Evolutionary conservation across 2,329 filamentous ascomycete species (phyloP).

Genomic region (Stagonosporopsis cucurbitacearum): DNA sequence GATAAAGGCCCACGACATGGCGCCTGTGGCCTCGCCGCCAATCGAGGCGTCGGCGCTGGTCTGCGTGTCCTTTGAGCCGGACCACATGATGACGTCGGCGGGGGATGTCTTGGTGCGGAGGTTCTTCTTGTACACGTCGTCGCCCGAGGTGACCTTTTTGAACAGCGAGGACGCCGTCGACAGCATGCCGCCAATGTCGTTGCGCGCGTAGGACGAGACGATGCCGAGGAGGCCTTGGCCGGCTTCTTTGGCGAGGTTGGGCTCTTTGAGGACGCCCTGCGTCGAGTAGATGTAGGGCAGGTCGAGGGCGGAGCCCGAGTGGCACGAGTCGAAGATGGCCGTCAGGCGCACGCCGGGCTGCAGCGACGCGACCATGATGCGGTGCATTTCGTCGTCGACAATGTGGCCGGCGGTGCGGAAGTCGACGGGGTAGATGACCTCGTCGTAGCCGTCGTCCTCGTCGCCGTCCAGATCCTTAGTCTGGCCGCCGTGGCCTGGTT

Average conservation of each 20-base stretch:
- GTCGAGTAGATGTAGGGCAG: slow-evolving; percentile 82
- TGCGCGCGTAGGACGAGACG: slow-evolving; percentile 79
- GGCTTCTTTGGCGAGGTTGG: slow-evolving; percentile 80
- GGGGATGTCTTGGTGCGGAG: slow-evolving; percentile 89
- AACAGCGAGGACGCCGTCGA: slow-evolving; percentile 81
- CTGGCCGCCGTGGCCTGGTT: slow-evolving; percentile 76
- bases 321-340: slow-evolving; percentile 82
- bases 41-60: slow-evolving; percentile 95
- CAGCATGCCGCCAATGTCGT: slow-evolving; percentile 83
- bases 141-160: slow-evolving; percentile 83
- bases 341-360: slow-evolving; percentile 82
- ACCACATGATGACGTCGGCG: slow-evolving; percentile 98
- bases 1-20: slow-evolving; percentile 99
- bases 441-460: slow-evolving; percentile 81
- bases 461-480: slow-evolving; percentile 80
- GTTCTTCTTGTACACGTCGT: slow-evolving; percentile 79
- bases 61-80: slow-evolving; percentile 92
- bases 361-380: slow-evolving; percentile 78
- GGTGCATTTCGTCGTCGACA: slow-evolving; percentile 82
- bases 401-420: slow-evolving; percentile 81
- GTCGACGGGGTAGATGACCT: slow-evolving; percentile 84
- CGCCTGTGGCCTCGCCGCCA: slow-evolving; percentile 85
- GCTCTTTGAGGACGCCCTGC: slow-evolving; percentile 80
- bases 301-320: slow-evolving; percentile 78
- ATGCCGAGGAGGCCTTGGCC: slow-evolving; percentile 73